Base-by-base conservation (phyloP, 1,139 yeast genomes). In the Protomyces arabidopsidicola region DNA sequence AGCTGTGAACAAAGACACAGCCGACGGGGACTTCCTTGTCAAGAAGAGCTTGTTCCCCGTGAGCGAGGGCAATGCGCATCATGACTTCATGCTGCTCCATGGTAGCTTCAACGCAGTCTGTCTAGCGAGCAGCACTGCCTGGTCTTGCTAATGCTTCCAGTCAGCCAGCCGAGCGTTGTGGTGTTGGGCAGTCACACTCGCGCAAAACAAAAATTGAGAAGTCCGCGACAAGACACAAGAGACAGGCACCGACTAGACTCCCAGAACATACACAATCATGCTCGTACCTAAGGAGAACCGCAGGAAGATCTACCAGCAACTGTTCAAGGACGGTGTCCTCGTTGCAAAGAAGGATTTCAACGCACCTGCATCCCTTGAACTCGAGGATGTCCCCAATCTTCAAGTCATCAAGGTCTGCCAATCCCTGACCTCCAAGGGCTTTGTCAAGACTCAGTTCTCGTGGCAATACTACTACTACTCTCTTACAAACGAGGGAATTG, bases 381-480 rank as follows among this genome's bases (percentile, higher is more conserved):
- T 66, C 36, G 53, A 53, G 22, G 55, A 39, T 39, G 60, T 64
- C 38, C 62, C 67, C 24, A 90, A 91, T 95, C 87, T 91, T 81
- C 91, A 80, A 79, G 99, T 93, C 80, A 90, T 93, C 86, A 93
- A 93, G 88, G 98, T 98, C 78, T 87, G 93, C 81, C 99, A 93
- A 85, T 91, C 98, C 71, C 88, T 93, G 81, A 90, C 96, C 79
- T 93, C 98, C 73, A 90, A 87, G 84, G 99, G 99, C 80, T 93
- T 78, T 86, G 98, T 93, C 82, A 90, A 91, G 89, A 93, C 99
- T 76, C 98, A 91, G 83, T 93, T 93, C 88, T 93, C 98, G 77
- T 93, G 99, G 99, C 97, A 91, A 88, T 90, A 90, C 87, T 95
- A 93, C 85, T 95, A 93, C 96, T 95, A 95, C 95, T 90, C 98